A percentile compares a stretch with the other conserved stretches of the same genome.
Conservation (phyloP, 129 eudicot genomes). For the Deinandra increscens region DNA sequence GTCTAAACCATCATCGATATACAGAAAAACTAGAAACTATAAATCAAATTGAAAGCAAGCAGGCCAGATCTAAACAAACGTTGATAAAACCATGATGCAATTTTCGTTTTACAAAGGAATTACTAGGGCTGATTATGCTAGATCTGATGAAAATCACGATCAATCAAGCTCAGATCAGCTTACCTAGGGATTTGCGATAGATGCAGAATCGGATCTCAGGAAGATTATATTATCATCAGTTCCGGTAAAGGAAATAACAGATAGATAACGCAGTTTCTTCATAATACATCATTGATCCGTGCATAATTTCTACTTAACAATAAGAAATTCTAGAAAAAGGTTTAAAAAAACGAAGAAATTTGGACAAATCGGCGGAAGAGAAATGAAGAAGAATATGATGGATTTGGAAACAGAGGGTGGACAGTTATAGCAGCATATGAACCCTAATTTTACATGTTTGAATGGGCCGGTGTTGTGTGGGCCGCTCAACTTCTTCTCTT, state of each 20-base stretch:
- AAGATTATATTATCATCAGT: constrained; percentile 30
- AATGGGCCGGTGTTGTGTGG: neutral
- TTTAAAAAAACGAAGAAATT: neutral
- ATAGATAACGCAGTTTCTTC: constrained; percentile 48
- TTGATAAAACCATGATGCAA: no score
- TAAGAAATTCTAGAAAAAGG: neutral
- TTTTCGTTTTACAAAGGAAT: no score
- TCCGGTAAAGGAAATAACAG: constrained; percentile 41
- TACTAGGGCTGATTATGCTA: no score
- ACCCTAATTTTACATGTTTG: neutral
- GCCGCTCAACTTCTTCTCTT: neutral
- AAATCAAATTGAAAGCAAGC: no score
- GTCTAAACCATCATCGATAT: no score
- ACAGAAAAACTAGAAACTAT: no score
- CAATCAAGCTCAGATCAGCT: neutral
- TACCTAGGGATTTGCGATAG: neutral
- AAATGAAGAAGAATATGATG: neutral
- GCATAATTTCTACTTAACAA: neutral
- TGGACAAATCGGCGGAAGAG: neutral
- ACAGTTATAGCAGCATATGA: neutral
- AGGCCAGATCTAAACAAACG: no score
- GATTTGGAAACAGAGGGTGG: neutral
- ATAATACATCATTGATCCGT: constrained; percentile 20
- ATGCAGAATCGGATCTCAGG: neutral
- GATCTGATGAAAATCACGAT: neutral